Evolutionary conservation across 768 basidiomycete genomes (phyloP), one percentile per base, ranked within the genome.

Genomic region (Suillus subluteus): DNA sequence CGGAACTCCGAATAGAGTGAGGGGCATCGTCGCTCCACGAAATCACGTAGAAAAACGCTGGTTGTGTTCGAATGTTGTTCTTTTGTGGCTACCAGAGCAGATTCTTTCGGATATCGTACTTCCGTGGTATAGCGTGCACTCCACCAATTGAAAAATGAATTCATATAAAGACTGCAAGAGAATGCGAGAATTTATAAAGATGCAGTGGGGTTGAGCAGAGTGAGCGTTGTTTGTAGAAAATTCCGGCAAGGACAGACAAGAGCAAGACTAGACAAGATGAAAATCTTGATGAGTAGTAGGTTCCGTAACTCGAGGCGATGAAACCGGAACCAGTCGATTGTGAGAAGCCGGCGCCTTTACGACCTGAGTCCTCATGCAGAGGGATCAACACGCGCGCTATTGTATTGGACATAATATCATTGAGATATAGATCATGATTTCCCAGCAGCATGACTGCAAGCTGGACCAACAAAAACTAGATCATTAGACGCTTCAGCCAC

Each of bases 11-110:
- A 72, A 64, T 58, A 62, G 50, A 78, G 62, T 52, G 72, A 75
- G 23, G 76, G 76, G 61, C 76, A 78, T 65, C 67, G 70, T 58
- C 70, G 68, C 66, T 78, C 70, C n/a, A 79, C 73, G 54, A 78
- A 70, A 43, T 78, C 78, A 41, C 67, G 73, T 21, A 78, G 69
- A 18, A 73, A 73, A 35, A 76, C 26, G 32, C 16, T 43, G 18
- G 68, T 65, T 35, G 67, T 65, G 41, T 65, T 69, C 8, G 38
- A 44, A 3, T 62, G 12, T 6, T 66, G 68, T 58, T 66, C 68
- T 26, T 46, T 73, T 26, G 70, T 70, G 21, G 66, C 66, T 48
- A 78, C 58, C 58, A 67, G 66, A 41, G 72, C 70, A 21, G 75
- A 67, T 26, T 62, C 12, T 15, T 64, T 46, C 50, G 76, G 68